A percentile compares a stretch with the other conserved stretches of the same genome.
Evolutionary conservation across 208 protist species (phyloP).

Genomic region (Leishmania major): DNA sequence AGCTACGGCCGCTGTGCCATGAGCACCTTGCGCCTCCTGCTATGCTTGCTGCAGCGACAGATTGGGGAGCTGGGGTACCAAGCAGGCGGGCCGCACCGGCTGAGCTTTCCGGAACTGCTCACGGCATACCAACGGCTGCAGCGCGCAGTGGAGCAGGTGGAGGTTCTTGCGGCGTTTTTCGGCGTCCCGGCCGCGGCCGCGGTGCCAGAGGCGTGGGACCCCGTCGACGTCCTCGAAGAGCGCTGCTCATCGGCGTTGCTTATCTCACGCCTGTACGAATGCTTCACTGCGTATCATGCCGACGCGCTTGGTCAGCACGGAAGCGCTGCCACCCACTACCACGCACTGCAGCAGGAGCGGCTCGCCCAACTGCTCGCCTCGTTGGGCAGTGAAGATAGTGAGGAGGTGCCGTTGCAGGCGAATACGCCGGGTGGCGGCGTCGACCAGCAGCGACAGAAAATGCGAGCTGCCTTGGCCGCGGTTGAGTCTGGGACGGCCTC

Average conservation of each 20-base stretch:
- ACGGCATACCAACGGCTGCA: slow-evolving; percentile 52
- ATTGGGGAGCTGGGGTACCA: slow-evolving; percentile 52
- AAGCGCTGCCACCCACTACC: slow-evolving; percentile 14
- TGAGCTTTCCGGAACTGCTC: slow-evolving; percentile 65
- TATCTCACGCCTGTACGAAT: slow-evolving; percentile 53
- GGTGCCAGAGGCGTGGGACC: slow-evolving; percentile 15
- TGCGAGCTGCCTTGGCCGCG: neutral
- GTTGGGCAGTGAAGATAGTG: neutral
- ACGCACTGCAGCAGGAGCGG: slow-evolving; percentile 18
- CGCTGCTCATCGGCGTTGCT: slow-evolving; percentile 64
- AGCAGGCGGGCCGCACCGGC: slow-evolving; percentile 44
- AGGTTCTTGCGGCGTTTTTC: slow-evolving; percentile 61
- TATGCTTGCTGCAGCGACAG: slow-evolving; percentile 51
- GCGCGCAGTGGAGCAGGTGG: slow-evolving; percentile 41
- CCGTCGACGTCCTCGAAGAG: slow-evolving; percentile 17
- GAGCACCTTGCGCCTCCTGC: slow-evolving; percentile 41
- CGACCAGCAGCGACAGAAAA: neutral
- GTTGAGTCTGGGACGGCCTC: neutral
- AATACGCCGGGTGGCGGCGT: neutral
- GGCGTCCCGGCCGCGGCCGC: slow-evolving; percentile 24
- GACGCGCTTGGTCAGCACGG: slow-evolving; percentile 41
- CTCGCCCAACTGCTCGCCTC: neutral
- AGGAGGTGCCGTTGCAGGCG: neutral
- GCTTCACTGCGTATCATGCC: slow-evolving; percentile 35
- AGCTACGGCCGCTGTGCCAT: slow-evolving; percentile 77